A percentile compares a stretch with the other conserved stretches of the same genome.
Evolutionary conservation across 176 grass and related monocot species (phyloP).

Genomic region (Panicum miliaceum): DNA sequence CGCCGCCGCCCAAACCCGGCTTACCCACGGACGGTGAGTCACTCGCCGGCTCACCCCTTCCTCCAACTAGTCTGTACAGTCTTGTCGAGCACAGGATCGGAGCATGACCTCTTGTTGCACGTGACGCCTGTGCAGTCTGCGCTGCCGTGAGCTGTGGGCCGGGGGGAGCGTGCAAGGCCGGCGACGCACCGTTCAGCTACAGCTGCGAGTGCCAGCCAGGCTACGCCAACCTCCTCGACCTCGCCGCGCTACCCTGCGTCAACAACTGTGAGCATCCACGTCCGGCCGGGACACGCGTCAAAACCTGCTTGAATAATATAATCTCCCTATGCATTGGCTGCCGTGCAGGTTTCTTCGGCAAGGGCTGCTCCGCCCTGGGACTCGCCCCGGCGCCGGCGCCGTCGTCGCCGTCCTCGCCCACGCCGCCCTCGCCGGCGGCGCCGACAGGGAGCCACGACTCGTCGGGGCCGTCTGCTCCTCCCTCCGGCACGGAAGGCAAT

Average conservation of each 20-base stretch:
- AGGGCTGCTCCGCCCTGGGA: background rate
- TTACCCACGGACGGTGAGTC: conserved; percentile 6
- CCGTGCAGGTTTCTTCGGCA: conserved; percentile 19
- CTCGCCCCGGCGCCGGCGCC: background rate
- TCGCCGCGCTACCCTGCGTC: conserved; percentile 30
- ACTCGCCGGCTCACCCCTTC: background rate
- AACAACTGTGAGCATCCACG: conserved; percentile 10
- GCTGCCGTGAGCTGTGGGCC: background rate
- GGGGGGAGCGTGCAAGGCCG: conserved; percentile 14
- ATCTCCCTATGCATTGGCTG: no score
- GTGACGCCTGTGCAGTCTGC: background rate
- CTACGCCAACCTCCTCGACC: conserved; percentile 28
- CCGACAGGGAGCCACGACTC: background rate
- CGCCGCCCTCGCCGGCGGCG: background rate
- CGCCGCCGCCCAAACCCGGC: no score
- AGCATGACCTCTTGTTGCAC: no score
- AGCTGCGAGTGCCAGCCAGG: conserved; percentile 29
- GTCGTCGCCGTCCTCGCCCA: background rate
- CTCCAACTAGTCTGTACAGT: no score
- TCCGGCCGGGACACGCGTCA: no score
- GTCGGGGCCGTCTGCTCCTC: background rate
- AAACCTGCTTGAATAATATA: no score
- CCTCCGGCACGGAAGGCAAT: conserved; percentile 34
- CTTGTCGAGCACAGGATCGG: no score
- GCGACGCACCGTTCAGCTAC: background rate